phyloP scores from a whole-genome alignment of 1,139 yeast genomes.

The Saccharomyces hybrid region DNA sequence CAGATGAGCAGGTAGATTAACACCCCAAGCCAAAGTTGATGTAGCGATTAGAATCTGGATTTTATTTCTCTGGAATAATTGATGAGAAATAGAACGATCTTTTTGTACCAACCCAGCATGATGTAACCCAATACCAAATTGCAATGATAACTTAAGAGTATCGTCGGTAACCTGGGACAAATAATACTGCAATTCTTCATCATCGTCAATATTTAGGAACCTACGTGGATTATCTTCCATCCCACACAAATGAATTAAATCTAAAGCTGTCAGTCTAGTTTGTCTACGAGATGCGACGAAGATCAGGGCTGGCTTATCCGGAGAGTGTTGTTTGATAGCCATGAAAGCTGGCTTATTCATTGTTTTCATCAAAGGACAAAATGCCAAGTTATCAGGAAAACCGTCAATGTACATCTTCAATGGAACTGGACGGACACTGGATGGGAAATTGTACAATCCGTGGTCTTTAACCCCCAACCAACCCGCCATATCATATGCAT shows the following conservation, averaged over 20 bases:
- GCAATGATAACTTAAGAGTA: slow-evolving; percentile 72
- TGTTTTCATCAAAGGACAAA: slow-evolving; percentile 92
- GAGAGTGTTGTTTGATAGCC: slow-evolving; percentile 95
- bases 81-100: slow-evolving; percentile 83
- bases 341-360: slow-evolving; percentile 97
- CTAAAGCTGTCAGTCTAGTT: slow-evolving; percentile 90
- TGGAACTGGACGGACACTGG: slow-evolving; percentile 96
- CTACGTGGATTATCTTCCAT: slow-evolving; percentile 89
- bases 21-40: slow-evolving; percentile 76
- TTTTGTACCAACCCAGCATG: slow-evolving; percentile 95
- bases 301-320: slow-evolving; percentile 82
- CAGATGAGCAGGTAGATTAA: slow-evolving; percentile 54
- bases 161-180: slow-evolving; percentile 76
- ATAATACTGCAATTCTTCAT: slow-evolving; percentile 61
- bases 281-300: slow-evolving; percentile 97
- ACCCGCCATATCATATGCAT: slow-evolving; percentile 96
- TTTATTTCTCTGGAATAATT: slow-evolving; percentile 73
- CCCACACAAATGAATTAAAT: slow-evolving; percentile 88
- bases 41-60: slow-evolving; percentile 79
- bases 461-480: slow-evolving; percentile 83
- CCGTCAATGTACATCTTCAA: slow-evolving; percentile 97
- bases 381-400: slow-evolving; percentile 88
- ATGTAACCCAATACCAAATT: slow-evolving; percentile 94
- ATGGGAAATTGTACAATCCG: slow-evolving; percentile 89
- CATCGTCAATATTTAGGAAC: slow-evolving; percentile 65